phyloP scores from a whole-genome alignment of 805 yeast genomes.

The Kuraishia floccosa region DNA sequence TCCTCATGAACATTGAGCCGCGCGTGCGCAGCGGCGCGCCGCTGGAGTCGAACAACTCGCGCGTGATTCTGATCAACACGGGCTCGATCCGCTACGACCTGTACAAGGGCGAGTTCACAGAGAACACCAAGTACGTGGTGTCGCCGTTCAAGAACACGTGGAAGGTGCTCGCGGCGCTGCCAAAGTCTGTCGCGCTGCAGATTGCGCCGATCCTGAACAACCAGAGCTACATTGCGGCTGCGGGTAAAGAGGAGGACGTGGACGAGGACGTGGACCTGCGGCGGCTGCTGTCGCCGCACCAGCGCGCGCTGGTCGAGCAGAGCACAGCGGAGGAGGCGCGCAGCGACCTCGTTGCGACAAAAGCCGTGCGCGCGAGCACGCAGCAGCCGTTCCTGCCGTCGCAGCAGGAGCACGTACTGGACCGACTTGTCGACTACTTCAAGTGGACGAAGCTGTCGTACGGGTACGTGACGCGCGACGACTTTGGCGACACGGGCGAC shows the following conservation, averaged over 20 bases:
- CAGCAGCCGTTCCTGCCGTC: constrained; percentile 3
- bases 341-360: constrained; percentile 6
- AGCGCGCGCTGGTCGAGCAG: constrained; percentile 7
- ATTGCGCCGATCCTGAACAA: constrained; percentile 49
- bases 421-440: constrained; percentile 2
- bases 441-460: constrained; percentile 19
- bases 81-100: constrained; percentile 85
- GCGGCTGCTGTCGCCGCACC: constrained; percentile 13
- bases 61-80: constrained; percentile 65
- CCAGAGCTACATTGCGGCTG: constrained; percentile 27
- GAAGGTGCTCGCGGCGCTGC: constrained; percentile 51
- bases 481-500: constrained; percentile 79
- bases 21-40: constrained; percentile 7
- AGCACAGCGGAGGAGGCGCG: neutral
- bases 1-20: constrained; percentile 31
- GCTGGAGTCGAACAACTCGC: constrained; percentile 15
- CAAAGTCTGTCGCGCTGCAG: constrained; percentile 41
- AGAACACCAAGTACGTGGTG: constrained; percentile 69
- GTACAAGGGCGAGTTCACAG: constrained; percentile 74
- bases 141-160: constrained; percentile 81
- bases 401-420: constrained; percentile 2
- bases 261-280: constrained; percentile 12
- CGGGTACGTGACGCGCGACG: constrained; percentile 82
- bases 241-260: constrained; percentile 1
- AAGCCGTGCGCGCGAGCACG: neutral